phyloP scores from a whole-genome alignment of 108 stramenopile genomes.

The Discostella stelligeroides region DNA sequence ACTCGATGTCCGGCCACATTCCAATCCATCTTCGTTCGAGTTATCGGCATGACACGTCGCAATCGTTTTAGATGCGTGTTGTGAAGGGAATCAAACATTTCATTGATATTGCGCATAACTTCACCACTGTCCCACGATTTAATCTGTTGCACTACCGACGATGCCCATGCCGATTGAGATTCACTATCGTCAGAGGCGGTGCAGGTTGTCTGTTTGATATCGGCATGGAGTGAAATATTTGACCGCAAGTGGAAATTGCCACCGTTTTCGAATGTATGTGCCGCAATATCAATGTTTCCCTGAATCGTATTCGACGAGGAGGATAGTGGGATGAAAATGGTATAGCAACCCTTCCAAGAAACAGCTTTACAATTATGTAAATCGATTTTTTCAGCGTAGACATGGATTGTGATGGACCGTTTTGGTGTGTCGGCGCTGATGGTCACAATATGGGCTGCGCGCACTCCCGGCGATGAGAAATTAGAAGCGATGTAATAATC shows the following conservation, averaged over 20 bases:
- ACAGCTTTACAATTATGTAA: constrained; percentile 52
- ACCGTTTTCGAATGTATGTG: constrained; percentile 60
- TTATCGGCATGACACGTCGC: constrained; percentile 82
- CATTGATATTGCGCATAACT: constrained; percentile 46
- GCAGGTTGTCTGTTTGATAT: constrained; percentile 28
- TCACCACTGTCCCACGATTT: constrained; percentile 48
- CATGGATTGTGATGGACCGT: constrained; percentile 26
- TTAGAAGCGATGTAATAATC: constrained; percentile 19
- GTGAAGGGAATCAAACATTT: constrained; percentile 55
- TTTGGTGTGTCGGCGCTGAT: constrained; percentile 1
- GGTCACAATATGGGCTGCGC: constrained; percentile 29
- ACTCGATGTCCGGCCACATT: constrained; percentile 70
- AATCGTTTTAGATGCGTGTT: constrained; percentile 57
- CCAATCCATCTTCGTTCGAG: constrained; percentile 89
- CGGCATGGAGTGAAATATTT: constrained; percentile 30
- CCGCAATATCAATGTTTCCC: constrained; percentile 46
- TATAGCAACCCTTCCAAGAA: constrained; percentile 58
- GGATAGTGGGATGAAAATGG: constrained; percentile 8
- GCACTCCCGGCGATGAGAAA: constrained; percentile 29
- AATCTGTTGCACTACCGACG: constrained; percentile 56
- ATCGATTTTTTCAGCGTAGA: constrained; percentile 61
- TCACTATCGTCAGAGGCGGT: constrained; percentile 45
- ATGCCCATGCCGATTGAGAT: constrained; percentile 36
- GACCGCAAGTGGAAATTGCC: constrained; percentile 62
- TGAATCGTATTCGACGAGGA: constrained; percentile 14